Conservation (phyloP, 2,329 filamentous ascomycete genomes). For the Penicillium brevicompactum region DNA sequence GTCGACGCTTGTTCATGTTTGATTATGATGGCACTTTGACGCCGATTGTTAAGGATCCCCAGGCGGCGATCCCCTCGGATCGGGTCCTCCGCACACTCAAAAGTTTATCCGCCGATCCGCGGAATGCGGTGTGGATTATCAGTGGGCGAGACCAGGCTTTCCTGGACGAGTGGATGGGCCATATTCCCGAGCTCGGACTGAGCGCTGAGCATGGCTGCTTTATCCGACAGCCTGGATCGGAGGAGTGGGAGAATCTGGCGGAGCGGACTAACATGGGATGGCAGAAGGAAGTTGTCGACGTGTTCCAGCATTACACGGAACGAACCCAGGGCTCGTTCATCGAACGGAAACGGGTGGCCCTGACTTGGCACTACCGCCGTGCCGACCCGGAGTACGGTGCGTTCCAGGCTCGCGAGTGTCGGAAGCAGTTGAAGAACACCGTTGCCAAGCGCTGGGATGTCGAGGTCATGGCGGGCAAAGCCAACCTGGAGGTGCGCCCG, state of each 20-base stretch:
- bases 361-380: conserved; percentile 96
- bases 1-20: conserved; percentile 92
- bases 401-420: conserved; percentile 78
- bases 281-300: conserved; percentile 80
- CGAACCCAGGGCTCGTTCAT: conserved; percentile 87
- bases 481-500: conserved; percentile 94
- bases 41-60: conserved; percentile 89
- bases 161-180: conserved; percentile 86
- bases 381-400: conserved; percentile 83
- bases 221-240: conserved; percentile 75
- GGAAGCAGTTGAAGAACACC: conserved; percentile 75
- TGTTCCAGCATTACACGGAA: conserved; percentile 88
- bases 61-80: conserved; percentile 83
- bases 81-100: conserved; percentile 79
- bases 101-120: conserved; percentile 74
- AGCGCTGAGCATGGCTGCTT: conserved; percentile 97
- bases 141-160: conserved; percentile 93
- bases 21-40: conserved; percentile 98
- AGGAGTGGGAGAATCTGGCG: conserved; percentile 85
- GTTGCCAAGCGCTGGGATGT: conserved; percentile 83
- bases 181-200: conserved; percentile 85
- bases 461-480: conserved; percentile 95
- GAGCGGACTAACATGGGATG: conserved; percentile 88
- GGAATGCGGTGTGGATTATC: conserved; percentile 97
- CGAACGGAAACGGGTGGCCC: conserved; percentile 87